Percentiles rank a stretch among this genome's conserved stretches.
Evolutionary conservation across 345 rosid genomes (phyloP).

Genomic region (Streptanthus diversifolius): DNA sequence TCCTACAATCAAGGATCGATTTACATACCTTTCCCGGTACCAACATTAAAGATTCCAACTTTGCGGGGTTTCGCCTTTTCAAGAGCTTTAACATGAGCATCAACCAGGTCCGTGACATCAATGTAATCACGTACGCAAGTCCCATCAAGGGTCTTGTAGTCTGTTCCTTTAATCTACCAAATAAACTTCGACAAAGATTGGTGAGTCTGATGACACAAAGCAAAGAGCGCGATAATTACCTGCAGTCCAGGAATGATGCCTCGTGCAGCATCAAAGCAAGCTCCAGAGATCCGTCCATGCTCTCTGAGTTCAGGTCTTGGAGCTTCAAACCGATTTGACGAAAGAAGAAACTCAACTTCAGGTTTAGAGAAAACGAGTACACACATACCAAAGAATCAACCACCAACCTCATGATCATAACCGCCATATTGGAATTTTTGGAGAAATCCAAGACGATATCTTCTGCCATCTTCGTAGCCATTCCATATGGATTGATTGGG

Average conservation of each 20-base stretch:
- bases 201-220: not conserved
- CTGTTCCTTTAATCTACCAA: constrained; percentile 54
- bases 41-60: constrained; percentile 60
- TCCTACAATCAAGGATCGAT: not conserved
- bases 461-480: constrained; percentile 67
- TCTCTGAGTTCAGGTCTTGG: constrained; percentile 56
- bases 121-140: constrained; percentile 58
- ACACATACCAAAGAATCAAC: not conserved
- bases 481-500: constrained; percentile 60
- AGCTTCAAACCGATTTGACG: constrained; percentile 35
- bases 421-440: constrained; percentile 50
- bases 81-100: constrained; percentile 66
- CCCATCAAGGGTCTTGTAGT: constrained; percentile 54
- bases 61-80: constrained; percentile 43
- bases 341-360: not conserved
- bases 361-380: not conserved
- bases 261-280: constrained; percentile 67
- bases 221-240: constrained; percentile 16
- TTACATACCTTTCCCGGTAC: constrained; percentile 52
- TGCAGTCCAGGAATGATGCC: constrained; percentile 49
- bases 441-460: constrained; percentile 58
- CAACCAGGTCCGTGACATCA: constrained; percentile 57
- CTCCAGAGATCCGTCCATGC: constrained; percentile 59
- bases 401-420: constrained; percentile 55
- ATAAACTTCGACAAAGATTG: not conserved